These are phyloP conservation scores for Coniochaeta sp. DNA, from an alignment of 2,329 filamentous ascomycete species.

Conservation along the genomic window DNA sequence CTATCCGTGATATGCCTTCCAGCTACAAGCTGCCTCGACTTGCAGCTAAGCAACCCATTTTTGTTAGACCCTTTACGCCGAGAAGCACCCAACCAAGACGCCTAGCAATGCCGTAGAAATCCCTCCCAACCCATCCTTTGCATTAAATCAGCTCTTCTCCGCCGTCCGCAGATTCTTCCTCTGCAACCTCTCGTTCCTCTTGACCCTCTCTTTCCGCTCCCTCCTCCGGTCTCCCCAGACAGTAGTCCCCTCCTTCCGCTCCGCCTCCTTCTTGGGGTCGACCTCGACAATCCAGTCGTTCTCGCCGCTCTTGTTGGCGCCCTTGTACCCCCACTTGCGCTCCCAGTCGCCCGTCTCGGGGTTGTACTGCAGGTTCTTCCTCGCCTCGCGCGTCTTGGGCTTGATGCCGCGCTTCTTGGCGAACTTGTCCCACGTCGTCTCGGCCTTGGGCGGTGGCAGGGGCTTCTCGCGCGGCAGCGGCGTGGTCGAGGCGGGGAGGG, in stretches of 20 bases:
- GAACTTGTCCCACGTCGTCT: constrained; percentile 94
- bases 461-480: constrained; percentile 86
- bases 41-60: not conserved
- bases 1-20: not conserved
- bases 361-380: constrained; percentile 72
- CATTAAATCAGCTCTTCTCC: constrained; percentile 10
- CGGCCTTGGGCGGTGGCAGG: constrained; percentile 70
- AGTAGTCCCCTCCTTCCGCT: constrained; percentile 54
- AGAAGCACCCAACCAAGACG: not conserved
- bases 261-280: constrained; percentile 64
- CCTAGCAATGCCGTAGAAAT: constrained; percentile 1
- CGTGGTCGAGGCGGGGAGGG: constrained; percentile 64
- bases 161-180: constrained; percentile 55
- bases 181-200: constrained; percentile 63
- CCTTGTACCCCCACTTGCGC: constrained; percentile 92
- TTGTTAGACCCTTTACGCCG: not conserved
- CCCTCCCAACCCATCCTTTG: not conserved
- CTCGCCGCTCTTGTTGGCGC: constrained; percentile 77
- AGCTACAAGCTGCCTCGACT: not conserved
- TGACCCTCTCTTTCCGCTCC: constrained; percentile 61
- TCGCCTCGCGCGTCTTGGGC: constrained; percentile 73
- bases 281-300: constrained; percentile 90
- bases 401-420: constrained; percentile 96
- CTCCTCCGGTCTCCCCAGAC: constrained; percentile 55
- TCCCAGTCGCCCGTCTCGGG: constrained; percentile 82